Evolutionary conservation across 257 asterid species (phyloP).

Genomic region (Asclepias syriaca): DNA sequence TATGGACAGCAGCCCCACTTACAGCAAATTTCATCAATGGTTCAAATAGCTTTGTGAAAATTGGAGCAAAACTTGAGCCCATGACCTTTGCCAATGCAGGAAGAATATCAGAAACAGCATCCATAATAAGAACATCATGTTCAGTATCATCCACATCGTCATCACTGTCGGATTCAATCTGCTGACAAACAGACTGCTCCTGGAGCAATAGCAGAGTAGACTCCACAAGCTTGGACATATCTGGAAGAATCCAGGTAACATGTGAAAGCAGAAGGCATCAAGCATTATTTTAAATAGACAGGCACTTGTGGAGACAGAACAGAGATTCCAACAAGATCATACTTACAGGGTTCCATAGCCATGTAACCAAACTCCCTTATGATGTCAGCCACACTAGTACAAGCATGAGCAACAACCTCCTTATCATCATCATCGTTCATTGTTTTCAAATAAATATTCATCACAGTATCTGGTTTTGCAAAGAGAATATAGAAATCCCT

Average conservation of each 20-base stretch:
- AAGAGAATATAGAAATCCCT: slow-evolving; percentile 1
- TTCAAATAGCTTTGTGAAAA: slow-evolving; percentile 65
- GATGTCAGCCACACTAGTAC: slow-evolving; percentile 79
- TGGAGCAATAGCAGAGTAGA: slow-evolving; percentile 68
- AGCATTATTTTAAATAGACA: slow-evolving; percentile 12
- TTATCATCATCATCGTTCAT: slow-evolving; percentile 92
- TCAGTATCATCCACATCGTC: slow-evolving; percentile 73
- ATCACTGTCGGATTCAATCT: slow-evolving; percentile 74
- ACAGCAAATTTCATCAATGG: slow-evolving; percentile 94
- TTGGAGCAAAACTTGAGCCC: slow-evolving; percentile 88
- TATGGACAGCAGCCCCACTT: slow-evolving; percentile 27
- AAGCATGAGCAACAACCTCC: slow-evolving; percentile 98
- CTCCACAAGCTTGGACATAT: slow-evolving; percentile 65
- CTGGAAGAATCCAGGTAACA: slow-evolving; percentile 33
- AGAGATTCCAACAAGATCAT: slow-evolving; percentile 15
- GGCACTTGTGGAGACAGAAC: slow-evolving; percentile 12
- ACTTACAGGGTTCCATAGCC: slow-evolving; percentile 90
- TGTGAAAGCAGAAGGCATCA: slow-evolving; percentile 1
- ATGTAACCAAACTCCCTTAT: slow-evolving; percentile 72
- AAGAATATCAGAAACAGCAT: slow-evolving; percentile 97
- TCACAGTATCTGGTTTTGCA: slow-evolving; percentile 53
- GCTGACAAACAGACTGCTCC: slow-evolving; percentile 86
- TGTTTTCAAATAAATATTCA: slow-evolving; percentile 77
- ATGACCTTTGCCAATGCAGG: slow-evolving; percentile 92
- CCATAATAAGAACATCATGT: slow-evolving; percentile 99